Base-by-base conservation (phyloP, 1,139 yeast genomes). In the Tardiomyces depauwii region DNA sequence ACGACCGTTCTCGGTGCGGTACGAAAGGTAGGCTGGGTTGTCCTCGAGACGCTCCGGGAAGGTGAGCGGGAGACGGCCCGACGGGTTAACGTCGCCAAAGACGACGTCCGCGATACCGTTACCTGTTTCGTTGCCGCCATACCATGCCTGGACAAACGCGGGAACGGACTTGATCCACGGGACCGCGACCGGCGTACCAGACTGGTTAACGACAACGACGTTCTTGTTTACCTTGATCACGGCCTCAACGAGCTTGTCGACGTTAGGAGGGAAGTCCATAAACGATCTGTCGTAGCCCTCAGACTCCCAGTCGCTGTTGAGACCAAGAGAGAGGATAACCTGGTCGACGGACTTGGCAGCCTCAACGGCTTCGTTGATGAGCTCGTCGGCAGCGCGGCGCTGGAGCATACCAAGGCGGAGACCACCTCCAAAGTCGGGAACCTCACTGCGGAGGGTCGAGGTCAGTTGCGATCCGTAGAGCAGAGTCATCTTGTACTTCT, bases 1-100 rank as follows among this genome's bases (percentile, higher is more conserved):
- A 47, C 74, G 65, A 25, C 82, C 82, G 53, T 72, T 68, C 48
- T 72, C 72, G 23, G 72, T 60, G 36, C 58, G 54, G 57, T 60
- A 70, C 55, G 64, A 70, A 59, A 75, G 62, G 57, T 57, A 75
- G 1, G 79, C 68, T 3, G 80, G 80, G 51, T 71, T 71, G 51
- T 72, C 76, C 53, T 70, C 66, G 41, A 68, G 55, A 48, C 63
- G 67, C 48, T 59, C 55, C 25, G 83, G 83, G 70, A 72, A 77
- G 2, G 84, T 72, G 49, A 80, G 68, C 2, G 86, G 76, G 42
- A 80, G 63, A 56, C 74, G 78, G 39, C 83, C 87, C 33, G 77
- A 72, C 38, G 87, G 86, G 56, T 77, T 78, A 16, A 68, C 72
- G 45, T 78, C 83, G 14, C 86, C 87, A 60, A 76, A 80, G 45